Percentiles rank a stretch among this genome's conserved stretches.
Conservation (phyloP, 805 yeast species). For the Candida peoriensis region DNA sequence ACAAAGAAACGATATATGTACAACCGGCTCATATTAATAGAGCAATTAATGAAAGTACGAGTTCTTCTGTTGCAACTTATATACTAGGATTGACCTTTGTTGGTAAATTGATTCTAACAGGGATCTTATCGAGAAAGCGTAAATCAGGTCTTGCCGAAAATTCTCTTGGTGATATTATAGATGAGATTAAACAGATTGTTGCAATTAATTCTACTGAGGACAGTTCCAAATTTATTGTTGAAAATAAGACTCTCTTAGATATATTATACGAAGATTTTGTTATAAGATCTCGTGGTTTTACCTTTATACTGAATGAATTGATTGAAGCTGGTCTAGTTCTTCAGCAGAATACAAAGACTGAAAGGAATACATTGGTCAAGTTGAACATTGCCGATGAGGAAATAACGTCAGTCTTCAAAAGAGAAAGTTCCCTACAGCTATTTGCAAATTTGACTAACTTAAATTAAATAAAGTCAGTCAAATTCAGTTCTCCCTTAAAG, state of each 20-base stretch:
- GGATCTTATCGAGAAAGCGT: slow-evolving; percentile 56
- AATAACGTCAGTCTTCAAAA: slow-evolving; percentile 50
- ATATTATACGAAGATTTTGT: slow-evolving; percentile 30
- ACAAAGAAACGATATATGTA: slow-evolving; percentile 40
- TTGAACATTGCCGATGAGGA: slow-evolving; percentile 71
- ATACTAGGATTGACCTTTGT: slow-evolving; percentile 58
- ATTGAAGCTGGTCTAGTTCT: slow-evolving; percentile 74
- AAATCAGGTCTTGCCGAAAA: slow-evolving; percentile 70
- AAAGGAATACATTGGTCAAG: slow-evolving; percentile 58
- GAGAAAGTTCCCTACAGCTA: slow-evolving; percentile 40
- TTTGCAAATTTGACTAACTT: slow-evolving; percentile 10
- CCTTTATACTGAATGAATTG: slow-evolving; percentile 58
- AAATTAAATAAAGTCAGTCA: neutral
- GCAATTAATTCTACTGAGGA: slow-evolving; percentile 31
- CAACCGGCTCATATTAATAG: slow-evolving; percentile 68
- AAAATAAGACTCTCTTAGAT: slow-evolving; percentile 28
- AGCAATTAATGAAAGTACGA: slow-evolving; percentile 76
- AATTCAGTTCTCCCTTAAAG: neutral
- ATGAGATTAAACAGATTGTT: slow-evolving; percentile 59
- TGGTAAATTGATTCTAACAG: slow-evolving; percentile 67
- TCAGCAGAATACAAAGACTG: slow-evolving; percentile 60
- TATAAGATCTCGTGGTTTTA: slow-evolving; percentile 55
- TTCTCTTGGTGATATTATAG: slow-evolving; percentile 69
- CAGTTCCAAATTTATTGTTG: slow-evolving; percentile 23
- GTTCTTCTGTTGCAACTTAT: slow-evolving; percentile 63